A percentile compares a stretch with the other conserved stretches of the same genome.
Evolutionary conservation across 331 rosid genomes (phyloP).

Genomic region (Malus hybrid): DNA sequence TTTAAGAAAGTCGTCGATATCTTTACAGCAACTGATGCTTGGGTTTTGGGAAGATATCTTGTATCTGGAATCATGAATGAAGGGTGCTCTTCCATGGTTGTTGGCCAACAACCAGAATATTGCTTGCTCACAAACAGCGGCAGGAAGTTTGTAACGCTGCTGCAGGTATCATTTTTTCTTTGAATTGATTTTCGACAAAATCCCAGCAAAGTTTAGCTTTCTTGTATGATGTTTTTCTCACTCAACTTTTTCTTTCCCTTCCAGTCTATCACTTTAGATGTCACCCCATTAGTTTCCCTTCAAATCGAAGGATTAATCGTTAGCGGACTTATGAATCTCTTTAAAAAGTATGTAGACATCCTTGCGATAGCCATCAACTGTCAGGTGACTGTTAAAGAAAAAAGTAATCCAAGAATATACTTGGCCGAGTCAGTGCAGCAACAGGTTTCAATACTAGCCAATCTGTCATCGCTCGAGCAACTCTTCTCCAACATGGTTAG

Average conservation of each 20-base stretch:
- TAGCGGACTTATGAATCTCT: conserved; percentile 40
- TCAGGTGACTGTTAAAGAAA: conserved; percentile 21
- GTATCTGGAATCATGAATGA: conserved; percentile 45
- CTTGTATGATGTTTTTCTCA: background rate
- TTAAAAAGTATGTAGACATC: conserved; percentile 38
- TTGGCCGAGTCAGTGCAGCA: conserved; percentile 41
- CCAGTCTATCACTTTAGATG: conserved; percentile 48
- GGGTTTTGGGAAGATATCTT: conserved; percentile 63
- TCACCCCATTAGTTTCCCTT: conserved; percentile 40
- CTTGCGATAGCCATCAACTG: conserved; percentile 42
- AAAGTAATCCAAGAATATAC: conserved; percentile 29
- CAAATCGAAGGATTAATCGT: conserved; percentile 49
- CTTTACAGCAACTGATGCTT: conserved; percentile 51
- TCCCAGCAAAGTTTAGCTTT: background rate
- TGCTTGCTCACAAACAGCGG: conserved; percentile 67
- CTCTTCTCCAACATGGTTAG: conserved; percentile 30
- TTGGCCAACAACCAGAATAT: conserved; percentile 37
- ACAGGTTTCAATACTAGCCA: conserved; percentile 62
- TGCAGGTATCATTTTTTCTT: conserved; percentile 42
- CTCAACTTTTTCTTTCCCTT: background rate
- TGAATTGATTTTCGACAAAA: background rate
- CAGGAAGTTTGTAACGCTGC: conserved; percentile 47
- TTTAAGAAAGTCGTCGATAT: conserved; percentile 48
- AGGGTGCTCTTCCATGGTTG: conserved; percentile 25
- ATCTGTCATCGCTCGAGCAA: conserved; percentile 37